phyloP scores from a whole-genome alignment of 73 alveolate genomes.

The Paraurostyla sp. region DNA sequence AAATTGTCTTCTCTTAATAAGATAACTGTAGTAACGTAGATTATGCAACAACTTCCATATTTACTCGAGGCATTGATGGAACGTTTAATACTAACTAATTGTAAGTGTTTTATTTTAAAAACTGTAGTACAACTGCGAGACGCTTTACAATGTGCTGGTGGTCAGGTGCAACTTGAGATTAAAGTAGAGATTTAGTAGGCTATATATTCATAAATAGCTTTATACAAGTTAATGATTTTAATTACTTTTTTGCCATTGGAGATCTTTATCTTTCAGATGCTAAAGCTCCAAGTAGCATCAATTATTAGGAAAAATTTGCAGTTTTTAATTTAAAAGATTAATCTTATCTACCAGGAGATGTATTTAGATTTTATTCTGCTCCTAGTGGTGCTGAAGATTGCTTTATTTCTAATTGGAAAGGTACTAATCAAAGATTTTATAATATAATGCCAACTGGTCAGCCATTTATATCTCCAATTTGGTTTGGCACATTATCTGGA shows the following conservation, averaged over 20 bases:
- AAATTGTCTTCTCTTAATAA: not conserved
- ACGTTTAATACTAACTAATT: not conserved
- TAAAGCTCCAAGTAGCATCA: not conserved
- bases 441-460: conserved; percentile 21
- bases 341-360: conserved; percentile 35
- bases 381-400: not conserved
- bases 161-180: conserved; percentile 13
- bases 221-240: conserved; percentile 40
- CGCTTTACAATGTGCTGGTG: not conserved
- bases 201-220: not conserved
- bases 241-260: not conserved
- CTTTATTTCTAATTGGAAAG: conserved; percentile 8
- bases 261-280: not conserved
- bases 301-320: conserved; percentile 1
- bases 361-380: conserved; percentile 11
- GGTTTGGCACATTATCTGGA: conserved; percentile 32
- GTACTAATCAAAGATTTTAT: not conserved
- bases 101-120: not conserved
- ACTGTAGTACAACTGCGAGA: not conserved
- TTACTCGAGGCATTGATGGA: not conserved
- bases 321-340: not conserved
- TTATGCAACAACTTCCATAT: not conserved
- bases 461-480: not conserved
- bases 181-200: not conserved
- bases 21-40: conserved; percentile 13